Base-by-base conservation (phyloP, 2,329 filamentous ascomycete species). In the Aspergillus fructus region DNA sequence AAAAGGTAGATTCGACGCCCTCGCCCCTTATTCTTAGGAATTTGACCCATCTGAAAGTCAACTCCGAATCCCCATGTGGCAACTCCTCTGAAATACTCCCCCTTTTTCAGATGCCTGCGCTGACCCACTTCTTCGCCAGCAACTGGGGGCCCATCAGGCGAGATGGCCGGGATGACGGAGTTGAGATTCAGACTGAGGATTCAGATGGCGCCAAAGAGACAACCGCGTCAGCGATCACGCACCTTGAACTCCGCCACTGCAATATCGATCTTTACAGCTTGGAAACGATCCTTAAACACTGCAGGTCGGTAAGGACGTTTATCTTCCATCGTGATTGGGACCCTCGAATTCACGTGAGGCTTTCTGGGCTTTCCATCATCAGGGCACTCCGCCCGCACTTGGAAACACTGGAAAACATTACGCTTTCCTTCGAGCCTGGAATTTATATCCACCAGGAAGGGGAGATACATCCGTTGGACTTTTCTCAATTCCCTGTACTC, bases 301-400 rank as follows among this genome's bases (percentile, higher is more conserved):
- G 55, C 21, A 39, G 30, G 21, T 54, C 46, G 40, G 19, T 58
- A n/a, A 30, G 34, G 17, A 58, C 55, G 9, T 50, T 58, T 19
- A 58, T 58, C 33, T 39, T 58, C 17, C 55, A 58, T 39, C 55
- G 55, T 11, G 55, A 58, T 5, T 53, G 55, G 41, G 55, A 49
- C n/a, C 49, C 49, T 21, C 19, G 55, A 41, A 11, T 57, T 23
- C 49, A 41, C 21, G 49, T 53, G 23, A 47, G 27, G 11, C 27
- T 53, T n/a, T 40, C 55, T 17, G 42, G 37, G 17, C 11, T n/a
- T 27, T 49, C 42, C 21, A 49, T 55, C 6, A 27, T 33, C 46
- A 24, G 34, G 21, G 53, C 53, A 9, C 46, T 55, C 17, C 46
- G 41, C 17, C 47, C 53, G 13, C 47, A 45, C 33, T 39, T 40